Base-by-base conservation (phyloP, 2,329 filamentous ascomycete genomes). In the Alternaria consortialis region DNA sequence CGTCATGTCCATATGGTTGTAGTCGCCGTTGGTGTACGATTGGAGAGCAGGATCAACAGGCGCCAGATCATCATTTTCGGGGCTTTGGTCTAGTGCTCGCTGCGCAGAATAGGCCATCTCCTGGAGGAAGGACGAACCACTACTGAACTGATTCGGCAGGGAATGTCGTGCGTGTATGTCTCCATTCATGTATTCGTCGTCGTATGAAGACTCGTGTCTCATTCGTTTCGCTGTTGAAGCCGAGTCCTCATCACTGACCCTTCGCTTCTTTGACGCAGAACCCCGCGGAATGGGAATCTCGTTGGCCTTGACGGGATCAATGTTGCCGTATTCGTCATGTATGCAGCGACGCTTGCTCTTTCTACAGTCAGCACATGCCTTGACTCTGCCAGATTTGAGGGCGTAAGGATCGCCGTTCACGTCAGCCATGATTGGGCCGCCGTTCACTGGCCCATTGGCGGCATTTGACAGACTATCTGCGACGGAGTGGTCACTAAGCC, bases 321-420 rank as follows among this genome's bases (percentile, higher is more conserved):
- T 83, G 57, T 87, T 84, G 51, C 88, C 88, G 65, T 85, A 84
- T 66, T 89, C 87, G 68, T 90, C 87, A 70, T 90, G 88, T 50
- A 90, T 87, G 70, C 88, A 90, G 70, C 88, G 86, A 60, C 88
- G 86, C 87, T 90, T 90, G 82, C 87, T 89, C 74, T 88, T 89
- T 46, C 88, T 84, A 76, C 88, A 90, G 68, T 89, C 87, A 60
- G 87, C 83, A 73, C 88, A 90, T 43, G 88, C 88, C 75, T 89
- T 89, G 69, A 84, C 88, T 68, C 87, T 78, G 60, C 86, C 83
- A 73, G 87, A 86, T 77, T 87, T 84, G 46, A 81, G 82, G 60
- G 85, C 76, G 62, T 78, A 69, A 62, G 79, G 73, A 43, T 80
- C 77, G n/a, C 67, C 66, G 23, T 72, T 72, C n/a, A 74, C 65